Conservation (phyloP, 352 stramenopile genomes). For the Globisporangium acanthophoron region DNA sequence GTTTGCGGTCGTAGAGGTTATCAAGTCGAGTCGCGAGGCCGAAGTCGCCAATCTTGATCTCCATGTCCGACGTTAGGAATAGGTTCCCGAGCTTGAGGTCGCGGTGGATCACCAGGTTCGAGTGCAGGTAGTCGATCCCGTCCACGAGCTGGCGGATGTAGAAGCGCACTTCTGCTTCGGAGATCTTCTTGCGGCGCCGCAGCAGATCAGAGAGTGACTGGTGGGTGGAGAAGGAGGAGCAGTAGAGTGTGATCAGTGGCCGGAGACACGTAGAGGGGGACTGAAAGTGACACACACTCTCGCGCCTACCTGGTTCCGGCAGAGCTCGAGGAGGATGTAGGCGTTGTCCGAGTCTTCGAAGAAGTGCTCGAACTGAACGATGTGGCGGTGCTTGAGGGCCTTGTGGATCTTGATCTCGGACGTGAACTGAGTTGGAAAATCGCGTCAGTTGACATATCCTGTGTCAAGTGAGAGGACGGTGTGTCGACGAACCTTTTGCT, state of each 20-base stretch:
- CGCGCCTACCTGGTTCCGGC: conserved; percentile 83
- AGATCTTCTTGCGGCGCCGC: conserved; percentile 91
- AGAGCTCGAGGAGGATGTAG: conserved; percentile 98
- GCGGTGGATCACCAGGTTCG: conserved; percentile 94
- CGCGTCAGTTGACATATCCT: not conserved
- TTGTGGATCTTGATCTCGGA: conserved; percentile 99
- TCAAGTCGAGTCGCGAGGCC: conserved; percentile 87
- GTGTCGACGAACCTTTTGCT: conserved; percentile 86
- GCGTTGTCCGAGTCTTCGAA: conserved; percentile 97
- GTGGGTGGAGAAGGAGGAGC: no score
- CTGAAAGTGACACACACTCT: no score
- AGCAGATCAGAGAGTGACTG: conserved; percentile 96
- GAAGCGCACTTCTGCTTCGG: conserved; percentile 92
- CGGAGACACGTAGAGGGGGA: not conserved
- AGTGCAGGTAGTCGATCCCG: conserved; percentile 94
- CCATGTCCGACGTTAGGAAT: conserved; percentile 93
- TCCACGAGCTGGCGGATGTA: conserved; percentile 91
- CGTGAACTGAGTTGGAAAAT: conserved; percentile 46
- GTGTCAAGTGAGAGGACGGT: not conserved
- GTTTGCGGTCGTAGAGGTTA: conserved; percentile 89
- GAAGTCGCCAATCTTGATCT: conserved; percentile 97
- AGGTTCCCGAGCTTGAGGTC: conserved; percentile 98
- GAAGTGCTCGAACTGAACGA: conserved; percentile 98
- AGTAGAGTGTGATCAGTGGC: not conserved
- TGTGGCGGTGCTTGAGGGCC: conserved; percentile 90